Conservation (phyloP, 2,329 filamentous ascomycete genomes). For the Talaromyces pinophilus region DNA sequence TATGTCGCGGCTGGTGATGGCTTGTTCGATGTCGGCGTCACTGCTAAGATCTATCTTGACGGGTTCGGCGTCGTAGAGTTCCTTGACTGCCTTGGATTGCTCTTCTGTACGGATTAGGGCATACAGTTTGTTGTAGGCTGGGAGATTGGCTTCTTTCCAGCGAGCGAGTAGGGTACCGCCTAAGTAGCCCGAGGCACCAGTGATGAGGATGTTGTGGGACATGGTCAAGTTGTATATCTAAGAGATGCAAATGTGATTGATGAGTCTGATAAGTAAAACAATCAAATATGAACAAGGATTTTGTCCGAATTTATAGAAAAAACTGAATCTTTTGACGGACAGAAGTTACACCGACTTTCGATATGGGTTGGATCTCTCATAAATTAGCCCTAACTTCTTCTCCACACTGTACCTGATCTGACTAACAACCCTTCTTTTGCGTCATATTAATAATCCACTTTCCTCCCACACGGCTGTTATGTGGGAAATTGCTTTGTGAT, state of each 20-base stretch:
- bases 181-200: slow-evolving; percentile 57
- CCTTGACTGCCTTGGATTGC: slow-evolving; percentile 49
- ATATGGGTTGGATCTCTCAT: background rate
- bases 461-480: slow-evolving; percentile 5
- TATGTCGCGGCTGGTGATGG: slow-evolving; percentile 49
- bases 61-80: slow-evolving; percentile 46
- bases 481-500: background rate
- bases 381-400: background rate
- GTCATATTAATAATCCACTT: background rate
- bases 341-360: background rate
- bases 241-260: background rate
- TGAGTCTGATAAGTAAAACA: background rate
- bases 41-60: slow-evolving; percentile 45
- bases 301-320: background rate
- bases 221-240: slow-evolving; percentile 13
- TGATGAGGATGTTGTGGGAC: slow-evolving; percentile 50
- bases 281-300: too few relatives aligned
- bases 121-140: slow-evolving; percentile 48
- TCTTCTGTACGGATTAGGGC: slow-evolving; percentile 51
- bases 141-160: slow-evolving; percentile 41
- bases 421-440: background rate
- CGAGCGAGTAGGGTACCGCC: slow-evolving; percentile 53
- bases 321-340: too few relatives aligned
- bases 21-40: slow-evolving; percentile 36
- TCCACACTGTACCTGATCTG: background rate